These are phyloP conservation scores for Paramyrothecium roridum DNA, from an alignment of 2,329 filamentous ascomycete species.

Conservation along the genomic window DNA sequence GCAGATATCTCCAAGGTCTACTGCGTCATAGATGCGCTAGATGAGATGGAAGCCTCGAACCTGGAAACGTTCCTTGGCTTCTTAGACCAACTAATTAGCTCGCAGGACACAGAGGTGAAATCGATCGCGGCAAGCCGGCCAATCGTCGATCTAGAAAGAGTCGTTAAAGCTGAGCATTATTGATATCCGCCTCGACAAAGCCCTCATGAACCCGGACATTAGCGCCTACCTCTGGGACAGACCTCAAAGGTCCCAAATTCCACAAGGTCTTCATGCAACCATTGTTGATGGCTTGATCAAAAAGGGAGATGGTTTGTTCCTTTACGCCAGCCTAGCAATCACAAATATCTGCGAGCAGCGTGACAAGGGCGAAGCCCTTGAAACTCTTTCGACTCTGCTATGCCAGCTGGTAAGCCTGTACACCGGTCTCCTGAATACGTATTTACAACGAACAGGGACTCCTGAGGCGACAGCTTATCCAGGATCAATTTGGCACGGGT, in stretches of 20 bases:
- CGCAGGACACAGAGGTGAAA: slow-evolving; percentile 27
- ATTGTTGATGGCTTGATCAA: not conserved
- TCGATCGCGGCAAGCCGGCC: slow-evolving; percentile 38
- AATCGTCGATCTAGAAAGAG: slow-evolving; percentile 20
- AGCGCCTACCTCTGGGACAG: slow-evolving; percentile 25
- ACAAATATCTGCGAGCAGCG: too few species aligned
- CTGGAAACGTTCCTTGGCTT: slow-evolving; percentile 23
- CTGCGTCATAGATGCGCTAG: slow-evolving; percentile 37
- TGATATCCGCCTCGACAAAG: slow-evolving; percentile 28
- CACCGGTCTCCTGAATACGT: too few species aligned
- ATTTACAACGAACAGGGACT: too few species aligned
- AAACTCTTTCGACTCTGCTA: too few species aligned
- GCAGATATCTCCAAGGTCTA: slow-evolving; percentile 19
- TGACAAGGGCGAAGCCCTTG: too few species aligned
- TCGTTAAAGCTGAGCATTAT: slow-evolving; percentile 13
- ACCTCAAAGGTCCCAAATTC: not conserved
- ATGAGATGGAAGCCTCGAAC: slow-evolving; percentile 37
- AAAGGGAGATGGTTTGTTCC: slow-evolving; percentile 31
- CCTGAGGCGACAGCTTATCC: too few species aligned
- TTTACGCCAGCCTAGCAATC: too few species aligned
- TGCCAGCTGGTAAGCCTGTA: too few species aligned
- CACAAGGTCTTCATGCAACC: not conserved
- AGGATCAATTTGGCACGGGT: too few species aligned
- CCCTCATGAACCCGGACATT: slow-evolving; percentile 34
- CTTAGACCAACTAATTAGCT: slow-evolving; percentile 24